Evolutionary conservation across 2,329 filamentous ascomycete species (phyloP).

Genomic region (Talaromyces albobiverticillius): DNA sequence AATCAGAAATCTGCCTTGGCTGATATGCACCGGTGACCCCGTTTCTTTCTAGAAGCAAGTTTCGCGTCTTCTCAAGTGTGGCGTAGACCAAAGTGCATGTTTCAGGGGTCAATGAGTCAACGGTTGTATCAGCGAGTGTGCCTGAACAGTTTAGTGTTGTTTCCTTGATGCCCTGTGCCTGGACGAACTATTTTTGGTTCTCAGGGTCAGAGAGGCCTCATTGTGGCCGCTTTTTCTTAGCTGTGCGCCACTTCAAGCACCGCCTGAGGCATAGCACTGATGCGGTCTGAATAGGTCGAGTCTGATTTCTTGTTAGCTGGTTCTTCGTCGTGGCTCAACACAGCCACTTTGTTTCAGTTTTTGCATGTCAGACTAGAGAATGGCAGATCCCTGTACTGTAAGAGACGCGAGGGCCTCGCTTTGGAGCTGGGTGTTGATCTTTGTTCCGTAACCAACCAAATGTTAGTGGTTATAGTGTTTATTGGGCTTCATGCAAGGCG

Average conservation of each 20-base stretch:
- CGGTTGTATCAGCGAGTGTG: constrained; percentile 60
- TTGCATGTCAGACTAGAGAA: not conserved
- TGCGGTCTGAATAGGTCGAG: constrained; percentile 44
- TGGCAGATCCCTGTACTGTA: constrained; percentile 77
- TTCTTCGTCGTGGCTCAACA: constrained; percentile 28
- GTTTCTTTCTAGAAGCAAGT: not conserved
- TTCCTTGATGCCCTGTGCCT: constrained; percentile 88
- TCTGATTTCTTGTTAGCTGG: constrained; percentile 85
- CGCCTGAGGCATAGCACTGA: constrained; percentile 20
- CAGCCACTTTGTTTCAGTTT: constrained; percentile 15
- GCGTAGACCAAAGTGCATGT: not conserved
- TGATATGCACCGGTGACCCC: not conserved
- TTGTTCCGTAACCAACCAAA: not conserved
- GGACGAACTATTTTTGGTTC: constrained; percentile 86
- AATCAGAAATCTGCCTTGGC: constrained; percentile 22
- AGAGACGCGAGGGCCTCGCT: constrained; percentile 64
- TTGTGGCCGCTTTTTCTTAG: constrained; percentile 5
- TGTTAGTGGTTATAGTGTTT: constrained; percentile 71
- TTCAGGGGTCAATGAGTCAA: constrained; percentile 64
- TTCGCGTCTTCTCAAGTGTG: not conserved
- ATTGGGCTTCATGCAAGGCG: constrained; percentile 75
- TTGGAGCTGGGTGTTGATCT: constrained; percentile 1
- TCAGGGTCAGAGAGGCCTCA: constrained; percentile 51
- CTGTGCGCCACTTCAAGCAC: constrained; percentile 5
- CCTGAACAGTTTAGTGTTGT: constrained; percentile 66